These are phyloP conservation scores for Picochlorum sp. DNA, from an alignment of 139 green algal species.

Conservation along the genomic window DNA sequence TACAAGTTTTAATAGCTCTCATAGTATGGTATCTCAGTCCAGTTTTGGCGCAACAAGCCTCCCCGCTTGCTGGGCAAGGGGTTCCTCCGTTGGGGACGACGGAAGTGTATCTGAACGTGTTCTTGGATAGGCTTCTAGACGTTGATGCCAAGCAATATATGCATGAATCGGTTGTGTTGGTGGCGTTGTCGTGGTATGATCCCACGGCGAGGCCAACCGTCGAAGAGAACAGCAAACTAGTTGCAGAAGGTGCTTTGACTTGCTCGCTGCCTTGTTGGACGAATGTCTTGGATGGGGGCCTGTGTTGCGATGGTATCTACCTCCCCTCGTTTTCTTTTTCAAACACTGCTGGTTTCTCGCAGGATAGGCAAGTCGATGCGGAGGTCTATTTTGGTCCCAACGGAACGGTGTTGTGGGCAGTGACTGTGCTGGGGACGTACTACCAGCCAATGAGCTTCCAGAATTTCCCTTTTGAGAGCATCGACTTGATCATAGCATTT, in stretches of 20 bases:
- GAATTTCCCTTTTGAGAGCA: conserved; percentile 7
- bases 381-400: conserved; percentile 6
- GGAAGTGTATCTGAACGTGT: background rate
- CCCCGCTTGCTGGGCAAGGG: background rate
- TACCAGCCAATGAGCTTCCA: background rate
- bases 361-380: conserved; percentile 16
- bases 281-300: background rate
- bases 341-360: conserved; percentile 24
- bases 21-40: background rate
- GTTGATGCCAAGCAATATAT: conserved; percentile 1
- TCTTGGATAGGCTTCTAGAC: background rate
- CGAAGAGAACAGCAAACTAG: background rate
- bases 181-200: background rate
- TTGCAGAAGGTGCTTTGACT: background rate
- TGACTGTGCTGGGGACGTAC: conserved; percentile 1
- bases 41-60: background rate
- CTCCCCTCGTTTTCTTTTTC: conserved; percentile 42
- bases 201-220: background rate
- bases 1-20: background rate
- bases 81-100: background rate
- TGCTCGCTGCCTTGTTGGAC: background rate
- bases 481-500: conserved; percentile 8
- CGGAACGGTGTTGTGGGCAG: background rate
- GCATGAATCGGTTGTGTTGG: background rate
- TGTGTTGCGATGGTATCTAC: conserved; percentile 22